phyloP scores from a whole-genome alignment of 441 rosid species.

The Sinapis alba region DNA sequence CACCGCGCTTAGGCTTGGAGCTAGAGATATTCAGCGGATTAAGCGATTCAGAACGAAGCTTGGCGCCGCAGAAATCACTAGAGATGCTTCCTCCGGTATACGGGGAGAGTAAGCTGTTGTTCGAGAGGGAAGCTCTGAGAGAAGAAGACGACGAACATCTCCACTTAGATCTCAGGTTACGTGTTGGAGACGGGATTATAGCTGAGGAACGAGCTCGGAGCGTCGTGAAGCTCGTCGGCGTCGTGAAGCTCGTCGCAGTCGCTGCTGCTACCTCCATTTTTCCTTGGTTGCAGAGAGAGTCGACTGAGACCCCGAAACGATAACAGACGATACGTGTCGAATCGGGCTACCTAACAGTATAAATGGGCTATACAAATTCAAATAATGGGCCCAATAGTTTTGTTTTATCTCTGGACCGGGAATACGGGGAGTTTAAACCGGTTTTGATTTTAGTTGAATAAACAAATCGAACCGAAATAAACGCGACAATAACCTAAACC shows the following conservation, averaged over 20 bases:
- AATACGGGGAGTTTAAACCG: not conserved
- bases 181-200: conserved; percentile 39
- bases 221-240: conserved; percentile 52
- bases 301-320: conserved; percentile 26
- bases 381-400: conserved; percentile 17
- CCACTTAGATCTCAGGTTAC: conserved; percentile 29
- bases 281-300: conserved; percentile 18
- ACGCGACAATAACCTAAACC: not conserved
- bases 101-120: conserved; percentile 50
- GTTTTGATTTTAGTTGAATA: not conserved
- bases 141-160: conserved; percentile 37
- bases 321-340: conserved; percentile 25
- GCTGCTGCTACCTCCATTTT: conserved; percentile 64
- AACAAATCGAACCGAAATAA: not conserved
- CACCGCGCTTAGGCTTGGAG: conserved; percentile 66
- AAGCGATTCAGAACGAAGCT: conserved; percentile 54
- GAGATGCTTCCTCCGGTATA: conserved; percentile 50
- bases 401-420: not conserved
- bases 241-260: conserved; percentile 55
- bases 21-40: conserved; percentile 50
- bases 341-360: not conserved
- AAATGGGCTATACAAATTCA: not conserved
- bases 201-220: conserved; percentile 48
- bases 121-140: conserved; percentile 51
- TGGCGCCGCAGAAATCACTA: conserved; percentile 57